Base-by-base conservation (phyloP, 805 yeast species). In the Komagataella phaffii region DNA sequence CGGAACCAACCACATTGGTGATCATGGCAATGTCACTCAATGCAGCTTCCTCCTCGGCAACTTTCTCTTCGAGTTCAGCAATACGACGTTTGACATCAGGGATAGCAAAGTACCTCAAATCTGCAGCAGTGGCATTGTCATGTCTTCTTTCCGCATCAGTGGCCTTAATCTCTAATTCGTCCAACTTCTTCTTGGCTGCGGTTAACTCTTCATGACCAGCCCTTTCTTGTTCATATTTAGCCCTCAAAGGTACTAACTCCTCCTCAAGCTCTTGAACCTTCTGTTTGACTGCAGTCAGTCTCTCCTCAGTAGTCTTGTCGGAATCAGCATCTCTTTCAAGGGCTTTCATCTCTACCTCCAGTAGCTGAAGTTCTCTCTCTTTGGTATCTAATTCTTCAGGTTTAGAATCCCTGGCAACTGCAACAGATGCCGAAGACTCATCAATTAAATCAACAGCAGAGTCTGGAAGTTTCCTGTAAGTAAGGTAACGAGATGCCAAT, bases 321-420 rank as follows among this genome's bases (percentile, higher is more conserved):
- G 96, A 85, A 54, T 84, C 96, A 62, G 82, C 83, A 65, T 91
- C 99, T 70, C 99, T 86, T 70, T 93, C 97, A 59, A 93, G 76
- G 1, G 99, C 99, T 64, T 88, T 88, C 64, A 93, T 91, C 69
- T 93, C 99, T 53, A 93, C 98, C 61, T 91, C 96, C 43, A 93
- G 70, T 58, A 93, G 77, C 65, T 89, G 95, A 49, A 90, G 75
- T 70, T 88, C 88, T 68, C 99, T 86, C 69, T 93, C 99, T 59
- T 89, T 78, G 47, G 83, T 84, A 70, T 93, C 99, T 61, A 93
- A 76, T 66, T 89, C 96, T 68, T 93, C 99, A 1, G 99, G 99
- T 65, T 88, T 88, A 3, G 98, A 91, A 66, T 93, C 99, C 69
- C 99, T 81, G 3, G 96, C 96, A 51, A 93, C 99, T 1, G 98